These are phyloP conservation scores for Hibiscus mutabilis DNA, from an alignment of 345 rosid genomes.

Conservation along the genomic window DNA sequence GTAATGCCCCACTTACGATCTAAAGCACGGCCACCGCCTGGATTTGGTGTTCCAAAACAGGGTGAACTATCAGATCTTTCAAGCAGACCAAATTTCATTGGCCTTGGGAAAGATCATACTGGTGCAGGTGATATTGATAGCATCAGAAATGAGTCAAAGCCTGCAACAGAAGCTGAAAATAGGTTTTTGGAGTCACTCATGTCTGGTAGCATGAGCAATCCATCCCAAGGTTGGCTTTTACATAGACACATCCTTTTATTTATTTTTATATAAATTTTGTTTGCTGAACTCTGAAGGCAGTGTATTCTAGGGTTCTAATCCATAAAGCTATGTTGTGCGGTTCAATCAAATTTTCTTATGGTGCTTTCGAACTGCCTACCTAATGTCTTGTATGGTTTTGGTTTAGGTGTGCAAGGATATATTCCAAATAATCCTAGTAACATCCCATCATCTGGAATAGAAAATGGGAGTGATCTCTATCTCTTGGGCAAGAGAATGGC, in stretches of 20 bases:
- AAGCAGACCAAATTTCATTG: conserved; percentile 36
- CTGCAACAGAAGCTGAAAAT: conserved; percentile 78
- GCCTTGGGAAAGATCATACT: conserved; percentile 40
- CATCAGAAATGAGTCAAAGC: conserved; percentile 47
- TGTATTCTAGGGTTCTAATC: conserved; percentile 1
- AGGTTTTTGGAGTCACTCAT: conserved; percentile 90
- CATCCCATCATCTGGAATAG: conserved; percentile 40
- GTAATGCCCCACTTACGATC: conserved; percentile 96
- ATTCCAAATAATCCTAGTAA: conserved; percentile 44
- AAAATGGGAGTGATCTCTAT: conserved; percentile 51
- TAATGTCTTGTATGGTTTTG: conserved; percentile 7
- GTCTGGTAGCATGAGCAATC: conserved; percentile 47
- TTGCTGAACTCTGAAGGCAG: conserved; percentile 1
- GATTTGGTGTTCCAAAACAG: conserved; percentile 69
- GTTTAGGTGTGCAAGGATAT: conserved; percentile 62
- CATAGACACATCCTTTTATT: neutral
- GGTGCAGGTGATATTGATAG: conserved; percentile 43
- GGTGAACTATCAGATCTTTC: conserved; percentile 46
- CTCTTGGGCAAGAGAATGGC: conserved; percentile 68
- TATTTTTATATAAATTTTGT: neutral
- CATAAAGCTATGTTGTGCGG: neutral
- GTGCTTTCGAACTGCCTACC: neutral
- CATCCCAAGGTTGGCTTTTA: conserved; percentile 40
- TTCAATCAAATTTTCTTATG: neutral
- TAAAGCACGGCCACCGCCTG: conserved; percentile 97